Base-by-base conservation (phyloP, 78 protist genomes). In the Dictyostelium purpureum region DNA sequence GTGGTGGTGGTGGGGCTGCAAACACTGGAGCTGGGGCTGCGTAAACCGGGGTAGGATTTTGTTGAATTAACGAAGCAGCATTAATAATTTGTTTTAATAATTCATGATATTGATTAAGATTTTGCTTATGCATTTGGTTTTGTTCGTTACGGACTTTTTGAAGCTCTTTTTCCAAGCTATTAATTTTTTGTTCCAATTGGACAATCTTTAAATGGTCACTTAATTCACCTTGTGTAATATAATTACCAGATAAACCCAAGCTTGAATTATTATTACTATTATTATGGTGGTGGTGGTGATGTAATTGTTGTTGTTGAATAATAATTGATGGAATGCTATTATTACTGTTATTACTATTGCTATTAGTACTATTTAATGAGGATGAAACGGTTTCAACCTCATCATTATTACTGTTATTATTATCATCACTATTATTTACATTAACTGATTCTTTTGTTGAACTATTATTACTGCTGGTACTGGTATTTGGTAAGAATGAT, bases 41-140 rank as follows among this genome's bases (percentile, higher is more conserved):
- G 57, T 10, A 77, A 33, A 19, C 43, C 21, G 56, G 40, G 21
- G 56, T 42, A 35, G 56, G 76, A 21, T 67, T 71, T 14, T 14
- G 24, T 51, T 85, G 79, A 11, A 85, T 47, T 5, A 73, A 10
- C 19, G 61, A 33, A 38, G 91, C 77, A 6, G 91, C 91, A 40
- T 73, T 70, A 9, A 85, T 85, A 56, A 85, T 73, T 73, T 85
- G 91, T 42, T 71, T 56, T 10, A 85, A 57, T 73, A 85, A 54
- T 28, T 85, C 81, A 31, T 85, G 63, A 33, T 85, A 85, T 73
- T 85, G 91, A 28, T 73, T 73, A 3, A 85, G 33, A 35, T 85
- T 54, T n/a, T 85, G 77, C 35, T 73, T 71, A 57, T 52, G 49
- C 0, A 21, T 7, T 85, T 85, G 79, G 37, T 24, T 42, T 45